phyloP scores from a whole-genome alignment of 768 basidiomycete genomes.

The Macrolepiota albuminosa region DNA sequence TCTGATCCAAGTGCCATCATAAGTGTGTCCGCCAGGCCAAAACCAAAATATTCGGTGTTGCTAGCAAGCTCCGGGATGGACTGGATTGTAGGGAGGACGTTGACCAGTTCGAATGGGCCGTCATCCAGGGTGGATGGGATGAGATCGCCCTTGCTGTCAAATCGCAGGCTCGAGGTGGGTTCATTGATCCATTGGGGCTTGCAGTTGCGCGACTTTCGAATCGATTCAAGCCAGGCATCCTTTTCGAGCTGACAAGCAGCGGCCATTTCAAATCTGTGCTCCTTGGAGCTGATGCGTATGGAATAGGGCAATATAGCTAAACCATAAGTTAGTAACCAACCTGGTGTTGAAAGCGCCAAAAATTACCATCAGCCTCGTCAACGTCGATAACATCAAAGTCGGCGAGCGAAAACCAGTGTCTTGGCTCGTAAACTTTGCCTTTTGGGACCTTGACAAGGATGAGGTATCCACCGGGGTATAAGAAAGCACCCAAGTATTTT shows the following conservation, averaged over 20 bases:
- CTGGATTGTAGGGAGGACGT: slow-evolving; percentile 47
- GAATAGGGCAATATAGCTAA: slow-evolving; percentile 77
- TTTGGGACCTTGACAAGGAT: slow-evolving; percentile 84
- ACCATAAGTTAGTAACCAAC: neutral
- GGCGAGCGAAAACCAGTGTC: slow-evolving; percentile 81
- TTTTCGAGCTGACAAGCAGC: slow-evolving; percentile 84
- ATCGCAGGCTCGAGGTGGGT: slow-evolving; percentile 58
- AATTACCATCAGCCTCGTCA: slow-evolving; percentile 71
- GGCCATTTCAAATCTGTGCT: slow-evolving; percentile 81
- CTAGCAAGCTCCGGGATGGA: slow-evolving; percentile 47
- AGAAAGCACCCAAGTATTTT: slow-evolving; percentile 87
- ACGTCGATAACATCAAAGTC: slow-evolving; percentile 69
- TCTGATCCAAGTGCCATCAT: slow-evolving; percentile 28
- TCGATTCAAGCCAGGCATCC: slow-evolving; percentile 75
- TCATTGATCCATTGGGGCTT: slow-evolving; percentile 50
- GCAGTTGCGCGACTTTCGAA: slow-evolving; percentile 48
- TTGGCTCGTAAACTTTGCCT: slow-evolving; percentile 76
- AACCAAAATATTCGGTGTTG: slow-evolving; percentile 26
- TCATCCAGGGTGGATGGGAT: slow-evolving; percentile 33
- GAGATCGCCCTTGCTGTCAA: slow-evolving; percentile 38
- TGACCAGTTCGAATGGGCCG: slow-evolving; percentile 34
- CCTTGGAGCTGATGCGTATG: slow-evolving; percentile 66
- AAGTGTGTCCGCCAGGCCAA: slow-evolving; percentile 31
- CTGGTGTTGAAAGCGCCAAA: neutral
- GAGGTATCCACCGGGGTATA: slow-evolving; percentile 83